Conservation (phyloP, 768 basidiomycete species). For the Macrocybe gigantea region DNA sequence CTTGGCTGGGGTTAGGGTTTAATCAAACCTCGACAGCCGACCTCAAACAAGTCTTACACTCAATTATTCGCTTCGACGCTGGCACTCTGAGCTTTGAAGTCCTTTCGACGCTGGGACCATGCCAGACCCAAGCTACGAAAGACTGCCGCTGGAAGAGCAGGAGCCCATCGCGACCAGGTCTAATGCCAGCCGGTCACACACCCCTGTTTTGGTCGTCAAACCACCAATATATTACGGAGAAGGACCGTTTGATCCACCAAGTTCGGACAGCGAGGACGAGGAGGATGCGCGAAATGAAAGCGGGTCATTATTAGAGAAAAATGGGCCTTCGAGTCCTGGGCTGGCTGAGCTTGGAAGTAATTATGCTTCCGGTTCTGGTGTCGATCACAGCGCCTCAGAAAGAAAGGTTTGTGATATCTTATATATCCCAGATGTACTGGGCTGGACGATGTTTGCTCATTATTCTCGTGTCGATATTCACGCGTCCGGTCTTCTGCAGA, state of each 20-base stretch:
- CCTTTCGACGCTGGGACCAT: too few species aligned
- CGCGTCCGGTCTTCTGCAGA: conserved; percentile 21
- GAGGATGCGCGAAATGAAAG: conserved; percentile 12
- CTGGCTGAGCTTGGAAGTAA: conserved; percentile 16
- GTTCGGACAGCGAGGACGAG: conserved; percentile 71
- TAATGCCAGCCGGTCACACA: conserved; percentile 6
- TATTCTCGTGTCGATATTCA: background rate
- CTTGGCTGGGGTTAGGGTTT: conserved; percentile 13
- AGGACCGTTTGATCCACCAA: conserved; percentile 71
- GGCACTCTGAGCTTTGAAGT: too few species aligned
- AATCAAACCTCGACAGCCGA: too few species aligned
- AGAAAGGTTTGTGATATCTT: conserved; percentile 8
- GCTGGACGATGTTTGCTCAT: background rate
- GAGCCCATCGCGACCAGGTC: conserved; percentile 1
- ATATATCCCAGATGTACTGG: background rate
- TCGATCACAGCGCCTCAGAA: background rate
- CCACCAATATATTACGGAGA: conserved; percentile 62
- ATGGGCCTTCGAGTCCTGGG: conserved; percentile 15
- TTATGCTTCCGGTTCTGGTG: too few species aligned
- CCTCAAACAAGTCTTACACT: too few species aligned
- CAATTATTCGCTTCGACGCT: too few species aligned
- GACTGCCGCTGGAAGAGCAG: conserved; percentile 2
- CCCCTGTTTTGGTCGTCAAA: conserved; percentile 5
- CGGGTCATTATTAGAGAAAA: conserved; percentile 44
- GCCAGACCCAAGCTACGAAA: background rate